Evolutionary conservation across 2,329 filamentous ascomycete genomes (phyloP).

Genomic region (Biscogniauxia sp.): DNA sequence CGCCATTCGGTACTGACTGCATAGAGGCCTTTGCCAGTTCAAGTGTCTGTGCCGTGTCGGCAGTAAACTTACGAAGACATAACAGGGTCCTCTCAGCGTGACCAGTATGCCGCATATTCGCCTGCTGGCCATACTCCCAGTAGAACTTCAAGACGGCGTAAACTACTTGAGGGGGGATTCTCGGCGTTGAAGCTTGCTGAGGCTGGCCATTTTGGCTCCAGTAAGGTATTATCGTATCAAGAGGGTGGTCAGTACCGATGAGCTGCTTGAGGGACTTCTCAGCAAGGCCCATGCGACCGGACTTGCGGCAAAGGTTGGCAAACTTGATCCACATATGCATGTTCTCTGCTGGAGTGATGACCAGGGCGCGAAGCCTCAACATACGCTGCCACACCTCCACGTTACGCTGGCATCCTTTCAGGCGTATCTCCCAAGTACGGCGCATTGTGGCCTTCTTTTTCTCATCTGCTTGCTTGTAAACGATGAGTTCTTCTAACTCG

Average conservation of each 20-base stretch:
- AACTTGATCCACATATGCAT: slow-evolving; percentile 99
- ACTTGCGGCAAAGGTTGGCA: slow-evolving; percentile 95
- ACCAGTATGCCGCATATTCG: slow-evolving; percentile 39
- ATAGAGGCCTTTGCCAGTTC: slow-evolving; percentile 48
- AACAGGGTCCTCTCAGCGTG: slow-evolving; percentile 55
- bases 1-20: slow-evolving; percentile 48
- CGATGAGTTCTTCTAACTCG: slow-evolving; percentile 95
- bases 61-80: slow-evolving; percentile 60
- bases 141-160: slow-evolving; percentile 98
- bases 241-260: slow-evolving; percentile 67
- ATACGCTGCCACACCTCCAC: slow-evolving; percentile 98
- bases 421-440: slow-evolving; percentile 89
- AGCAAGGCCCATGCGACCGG: slow-evolving; percentile 86
- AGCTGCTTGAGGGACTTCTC: slow-evolving; percentile 92
- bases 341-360: slow-evolving; percentile 88
- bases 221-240: slow-evolving; percentile 60
- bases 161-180: slow-evolving; percentile 72
- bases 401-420: slow-evolving; percentile 93
- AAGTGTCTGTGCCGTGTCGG: slow-evolving; percentile 54
- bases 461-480: slow-evolving; percentile 91
- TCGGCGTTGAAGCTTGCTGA: slow-evolving; percentile 38
- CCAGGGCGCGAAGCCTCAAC: slow-evolving; percentile 89
- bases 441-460: slow-evolving; percentile 90
- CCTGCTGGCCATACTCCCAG: slow-evolving; percentile 79
- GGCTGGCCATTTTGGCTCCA: slow-evolving; percentile 46